Conservation (phyloP, 2,329 filamentous ascomycete genomes). For the Dactylellina sp. region DNA sequence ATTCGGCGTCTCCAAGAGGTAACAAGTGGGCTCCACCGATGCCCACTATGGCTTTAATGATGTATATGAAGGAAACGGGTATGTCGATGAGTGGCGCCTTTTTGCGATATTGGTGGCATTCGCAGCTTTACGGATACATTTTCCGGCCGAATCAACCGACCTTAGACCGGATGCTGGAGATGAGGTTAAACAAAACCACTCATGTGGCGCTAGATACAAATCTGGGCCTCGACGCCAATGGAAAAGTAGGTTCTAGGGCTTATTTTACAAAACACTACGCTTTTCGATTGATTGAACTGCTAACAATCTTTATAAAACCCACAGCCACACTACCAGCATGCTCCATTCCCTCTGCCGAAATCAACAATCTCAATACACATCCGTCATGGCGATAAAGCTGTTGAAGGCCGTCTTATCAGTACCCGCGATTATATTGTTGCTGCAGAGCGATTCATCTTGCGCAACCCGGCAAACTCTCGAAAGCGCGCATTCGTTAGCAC, state of each 20-base stretch:
- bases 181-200: slow-evolving; percentile 33
- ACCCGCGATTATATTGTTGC: slow-evolving; percentile 54
- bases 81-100: slow-evolving; percentile 20
- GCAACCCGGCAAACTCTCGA: slow-evolving; percentile 37
- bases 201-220: slow-evolving; percentile 20
- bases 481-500: slow-evolving; percentile 49
- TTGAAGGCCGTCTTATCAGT: slow-evolving; percentile 51
- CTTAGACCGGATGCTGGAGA: slow-evolving; percentile 39
- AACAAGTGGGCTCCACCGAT: slow-evolving; percentile 33
- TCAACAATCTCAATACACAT: slow-evolving; percentile 51
- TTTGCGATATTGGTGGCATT: slow-evolving; percentile 52
- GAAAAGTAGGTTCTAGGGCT: slow-evolving; percentile 6
- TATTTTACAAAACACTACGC: no score
- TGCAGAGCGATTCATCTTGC: slow-evolving; percentile 41
- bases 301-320: background rate
- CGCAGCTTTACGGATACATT: slow-evolving; percentile 45
- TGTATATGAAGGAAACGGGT: slow-evolving; percentile 39
- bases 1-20: background rate
- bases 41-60: slow-evolving; percentile 21
- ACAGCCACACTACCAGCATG: slow-evolving; percentile 10
- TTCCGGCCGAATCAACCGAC: slow-evolving; percentile 41
- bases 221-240: background rate
- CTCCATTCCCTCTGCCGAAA: slow-evolving; percentile 39
- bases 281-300: background rate
- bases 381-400: slow-evolving; percentile 49